A percentile compares a stretch with the other conserved stretches of the same genome.
Conservation (phyloP, 345 rosid genomes). For the Aquilaria malaccensis region DNA sequence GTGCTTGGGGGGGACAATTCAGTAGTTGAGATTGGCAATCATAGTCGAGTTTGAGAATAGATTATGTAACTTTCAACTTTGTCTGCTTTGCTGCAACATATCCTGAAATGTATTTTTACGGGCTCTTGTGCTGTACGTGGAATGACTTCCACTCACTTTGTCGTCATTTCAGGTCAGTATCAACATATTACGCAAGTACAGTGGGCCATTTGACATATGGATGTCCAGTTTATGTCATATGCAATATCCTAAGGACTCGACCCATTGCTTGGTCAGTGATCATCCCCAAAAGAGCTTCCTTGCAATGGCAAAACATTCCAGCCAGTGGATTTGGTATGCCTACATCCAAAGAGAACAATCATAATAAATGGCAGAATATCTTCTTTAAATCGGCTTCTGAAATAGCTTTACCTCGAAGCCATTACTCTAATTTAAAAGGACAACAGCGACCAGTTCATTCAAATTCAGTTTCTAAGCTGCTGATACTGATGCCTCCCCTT, state of each 20-base stretch:
- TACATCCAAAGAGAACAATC: not conserved
- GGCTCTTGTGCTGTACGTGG: not conserved
- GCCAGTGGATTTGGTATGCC: slow-evolving; percentile 86
- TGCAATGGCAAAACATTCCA: slow-evolving; percentile 72
- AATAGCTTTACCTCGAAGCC: too few relatives aligned
- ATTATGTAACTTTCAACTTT: too few relatives aligned
- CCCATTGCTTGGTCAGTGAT: slow-evolving; percentile 36
- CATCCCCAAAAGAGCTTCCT: slow-evolving; percentile 50
- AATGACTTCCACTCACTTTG: not conserved
- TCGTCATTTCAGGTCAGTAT: slow-evolving; percentile 38
- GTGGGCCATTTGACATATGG: slow-evolving; percentile 69
- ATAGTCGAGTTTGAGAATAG: too few relatives aligned
- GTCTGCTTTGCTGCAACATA: too few relatives aligned
- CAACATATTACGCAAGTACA: slow-evolving; percentile 70
- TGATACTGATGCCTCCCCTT: too few relatives aligned
- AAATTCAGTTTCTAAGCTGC: too few relatives aligned
- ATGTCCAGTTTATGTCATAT: slow-evolving; percentile 30
- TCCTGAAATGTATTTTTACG: not conserved
- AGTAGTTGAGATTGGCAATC: too few relatives aligned
- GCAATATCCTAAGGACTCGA: slow-evolving; percentile 11
- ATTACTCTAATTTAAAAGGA: too few relatives aligned
- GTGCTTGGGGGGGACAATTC: too few relatives aligned
- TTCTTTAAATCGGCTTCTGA: too few relatives aligned
- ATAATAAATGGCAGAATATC: too few relatives aligned
- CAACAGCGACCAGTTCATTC: too few relatives aligned